Conservation (phyloP, 2,329 filamentous ascomycete genomes). For the Phyllosticta citrichinensis region DNA sequence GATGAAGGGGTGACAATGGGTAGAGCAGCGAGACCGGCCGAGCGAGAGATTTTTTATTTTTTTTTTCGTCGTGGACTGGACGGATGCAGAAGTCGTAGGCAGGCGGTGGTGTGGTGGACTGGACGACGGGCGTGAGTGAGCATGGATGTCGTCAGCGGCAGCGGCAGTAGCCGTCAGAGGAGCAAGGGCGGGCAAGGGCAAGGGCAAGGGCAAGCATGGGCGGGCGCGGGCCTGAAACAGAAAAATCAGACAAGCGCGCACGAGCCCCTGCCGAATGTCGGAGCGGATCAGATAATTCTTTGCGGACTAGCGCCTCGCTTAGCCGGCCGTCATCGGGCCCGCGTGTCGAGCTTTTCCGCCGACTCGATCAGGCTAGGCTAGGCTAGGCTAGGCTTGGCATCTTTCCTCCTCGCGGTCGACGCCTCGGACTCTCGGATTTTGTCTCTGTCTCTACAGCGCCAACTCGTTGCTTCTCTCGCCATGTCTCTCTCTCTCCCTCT, state of each 20-base stretch:
- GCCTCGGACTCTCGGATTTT: not conserved
- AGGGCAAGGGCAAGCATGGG: no score
- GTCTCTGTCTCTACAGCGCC: no score
- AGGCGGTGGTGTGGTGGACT: not conserved
- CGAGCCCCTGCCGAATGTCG: not conserved
- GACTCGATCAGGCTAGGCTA: no score
- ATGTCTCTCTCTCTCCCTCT: no score
- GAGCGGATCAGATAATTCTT: not conserved
- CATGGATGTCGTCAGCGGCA: not conserved
- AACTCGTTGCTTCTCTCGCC: no score
- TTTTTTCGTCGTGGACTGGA: not conserved
- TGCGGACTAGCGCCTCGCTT: not conserved
- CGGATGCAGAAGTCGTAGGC: not conserved
- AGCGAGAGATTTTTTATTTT: not conserved
- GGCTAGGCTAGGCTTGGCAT: no score
- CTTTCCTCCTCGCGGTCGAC: no score
- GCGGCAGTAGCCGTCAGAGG: not conserved
- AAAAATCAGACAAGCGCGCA: not conserved
- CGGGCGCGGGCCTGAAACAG: not conserved
- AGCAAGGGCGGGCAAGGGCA: no score
- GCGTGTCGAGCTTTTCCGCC: no score
- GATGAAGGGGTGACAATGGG: not conserved
- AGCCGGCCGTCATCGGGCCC: no score
- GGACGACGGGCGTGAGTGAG: no score
- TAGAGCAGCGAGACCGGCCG: not conserved